A percentile compares a stretch with the other conserved stretches of the same genome.
Evolutionary conservation across 108 stramenopile species (phyloP).

Genomic region (Cyclotella sp.): DNA sequence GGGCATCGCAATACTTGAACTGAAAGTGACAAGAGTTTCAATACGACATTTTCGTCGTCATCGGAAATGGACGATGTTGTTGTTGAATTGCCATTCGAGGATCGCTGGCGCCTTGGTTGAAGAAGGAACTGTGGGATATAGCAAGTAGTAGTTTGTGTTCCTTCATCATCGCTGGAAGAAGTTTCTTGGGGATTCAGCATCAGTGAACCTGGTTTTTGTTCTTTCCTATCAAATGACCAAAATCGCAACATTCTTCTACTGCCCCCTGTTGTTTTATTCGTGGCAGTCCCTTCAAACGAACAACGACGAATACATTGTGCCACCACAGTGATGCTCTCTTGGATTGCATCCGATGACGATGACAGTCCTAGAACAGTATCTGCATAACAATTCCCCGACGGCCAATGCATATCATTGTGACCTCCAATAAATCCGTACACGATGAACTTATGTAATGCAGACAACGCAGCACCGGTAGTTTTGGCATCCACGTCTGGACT

Average conservation of each 20-base stretch:
- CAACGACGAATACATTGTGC: conserved; percentile 68
- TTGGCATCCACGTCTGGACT: conserved; percentile 65
- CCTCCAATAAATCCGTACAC: conserved; percentile 74
- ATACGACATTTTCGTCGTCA: conserved; percentile 78
- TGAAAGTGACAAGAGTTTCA: conserved; percentile 75
- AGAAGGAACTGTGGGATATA: conserved; percentile 37
- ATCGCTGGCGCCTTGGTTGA: conserved; percentile 19
- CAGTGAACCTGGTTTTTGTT: background rate
- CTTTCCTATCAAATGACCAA: conserved; percentile 31
- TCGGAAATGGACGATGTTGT: background rate
- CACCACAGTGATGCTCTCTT: conserved; percentile 60
- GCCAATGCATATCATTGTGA: conserved; percentile 12
- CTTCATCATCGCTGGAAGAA: background rate
- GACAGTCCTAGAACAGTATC: background rate
- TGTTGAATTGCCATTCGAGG: background rate
- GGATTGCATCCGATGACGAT: conserved; percentile 36
- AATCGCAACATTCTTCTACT: conserved; percentile 21
- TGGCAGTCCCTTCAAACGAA: conserved; percentile 64
- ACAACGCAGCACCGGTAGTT: conserved; percentile 74
- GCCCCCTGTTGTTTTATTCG: background rate
- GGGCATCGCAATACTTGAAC: conserved; percentile 76
- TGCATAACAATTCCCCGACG: conserved; percentile 9
- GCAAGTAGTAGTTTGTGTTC: background rate
- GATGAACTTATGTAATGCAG: conserved; percentile 79
- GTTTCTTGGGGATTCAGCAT: background rate